phyloP scores from a whole-genome alignment of 2,329 filamentous ascomycete species.

The Phaeosphaeriaceae sp. region DNA sequence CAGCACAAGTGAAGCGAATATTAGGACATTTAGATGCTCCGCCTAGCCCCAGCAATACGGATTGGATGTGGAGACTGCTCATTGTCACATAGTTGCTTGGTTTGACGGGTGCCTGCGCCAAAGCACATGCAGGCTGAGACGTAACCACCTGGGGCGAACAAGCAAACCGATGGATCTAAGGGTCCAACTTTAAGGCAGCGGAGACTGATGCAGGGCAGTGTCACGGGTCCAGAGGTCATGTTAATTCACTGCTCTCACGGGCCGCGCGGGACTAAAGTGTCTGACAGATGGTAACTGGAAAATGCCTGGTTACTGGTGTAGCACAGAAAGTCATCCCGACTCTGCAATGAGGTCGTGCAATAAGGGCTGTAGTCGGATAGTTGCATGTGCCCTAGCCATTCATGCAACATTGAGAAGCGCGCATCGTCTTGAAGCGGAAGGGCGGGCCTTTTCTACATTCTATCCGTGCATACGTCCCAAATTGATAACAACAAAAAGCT shows the following conservation, averaged over 20 bases:
- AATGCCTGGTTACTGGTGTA: constrained; percentile 19
- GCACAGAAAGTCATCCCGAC: constrained; percentile 32
- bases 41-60: constrained; percentile 21
- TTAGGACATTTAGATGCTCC: constrained; percentile 40
- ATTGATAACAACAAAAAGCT: constrained; percentile 13
- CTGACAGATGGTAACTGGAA: constrained; percentile 18
- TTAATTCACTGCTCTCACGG: constrained; percentile 15
- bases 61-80: constrained; percentile 30
- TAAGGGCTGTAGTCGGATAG: constrained; percentile 25
- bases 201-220: constrained; percentile 17
- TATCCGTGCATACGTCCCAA: constrained; percentile 29
- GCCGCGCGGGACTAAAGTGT: constrained; percentile 21
- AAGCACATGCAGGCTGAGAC: constrained; percentile 37
- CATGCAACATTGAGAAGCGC: constrained; percentile 11
- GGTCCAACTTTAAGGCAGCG: constrained; percentile 8
- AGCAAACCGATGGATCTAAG: constrained; percentile 35
- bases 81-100: constrained; percentile 36
- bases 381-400: constrained; percentile 28
- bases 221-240: constrained; percentile 20
- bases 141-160: constrained; percentile 21
- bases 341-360: constrained; percentile 17
- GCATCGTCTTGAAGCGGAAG: constrained; percentile 22
- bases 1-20: constrained; percentile 40
- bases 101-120: constrained; percentile 39
- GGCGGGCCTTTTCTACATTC: constrained; percentile 22